Conservation (phyloP, 768 basidiomycete species). For the Hortiboletus campestris region DNA sequence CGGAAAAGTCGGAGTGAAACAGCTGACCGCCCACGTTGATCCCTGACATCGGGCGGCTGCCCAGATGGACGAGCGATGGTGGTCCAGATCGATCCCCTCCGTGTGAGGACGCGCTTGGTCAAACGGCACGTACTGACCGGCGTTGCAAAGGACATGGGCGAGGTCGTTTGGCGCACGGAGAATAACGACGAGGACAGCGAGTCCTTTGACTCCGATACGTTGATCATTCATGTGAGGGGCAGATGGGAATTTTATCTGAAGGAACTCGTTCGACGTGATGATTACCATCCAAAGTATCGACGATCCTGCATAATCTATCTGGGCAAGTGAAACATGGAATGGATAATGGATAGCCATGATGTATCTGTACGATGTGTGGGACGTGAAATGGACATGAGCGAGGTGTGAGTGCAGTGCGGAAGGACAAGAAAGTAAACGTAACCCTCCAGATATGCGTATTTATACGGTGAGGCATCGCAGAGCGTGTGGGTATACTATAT, state of each 20-base stretch:
- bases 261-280: slow-evolving; percentile 41
- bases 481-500: too few species aligned
- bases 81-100: slow-evolving; percentile 56
- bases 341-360: too few species aligned
- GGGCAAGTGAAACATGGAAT: too few species aligned
- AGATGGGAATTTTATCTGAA: slow-evolving; percentile 48
- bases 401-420: too few species aligned
- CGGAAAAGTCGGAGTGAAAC: too few species aligned
- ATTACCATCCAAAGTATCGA: slow-evolving; percentile 41
- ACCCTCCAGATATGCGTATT: too few species aligned
- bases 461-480: too few species aligned
- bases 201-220: background rate
- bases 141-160: slow-evolving; percentile 60
- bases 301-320: slow-evolving; percentile 27
- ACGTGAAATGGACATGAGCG: too few species aligned
- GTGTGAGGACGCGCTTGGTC: slow-evolving; percentile 60
- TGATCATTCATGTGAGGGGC: background rate
- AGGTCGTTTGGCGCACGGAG: slow-evolving; percentile 69
- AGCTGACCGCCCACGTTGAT: slow-evolving; percentile 59
- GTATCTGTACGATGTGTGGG: too few species aligned
- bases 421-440: too few species aligned
- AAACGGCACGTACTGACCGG: slow-evolving; percentile 77
- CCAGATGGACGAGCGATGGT: slow-evolving; percentile 77
- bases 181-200: slow-evolving; percentile 78
- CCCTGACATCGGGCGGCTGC: slow-evolving; percentile 70